Conservation (phyloP, 2,329 filamentous ascomycete species). For the Diplodia seriata region DNA sequence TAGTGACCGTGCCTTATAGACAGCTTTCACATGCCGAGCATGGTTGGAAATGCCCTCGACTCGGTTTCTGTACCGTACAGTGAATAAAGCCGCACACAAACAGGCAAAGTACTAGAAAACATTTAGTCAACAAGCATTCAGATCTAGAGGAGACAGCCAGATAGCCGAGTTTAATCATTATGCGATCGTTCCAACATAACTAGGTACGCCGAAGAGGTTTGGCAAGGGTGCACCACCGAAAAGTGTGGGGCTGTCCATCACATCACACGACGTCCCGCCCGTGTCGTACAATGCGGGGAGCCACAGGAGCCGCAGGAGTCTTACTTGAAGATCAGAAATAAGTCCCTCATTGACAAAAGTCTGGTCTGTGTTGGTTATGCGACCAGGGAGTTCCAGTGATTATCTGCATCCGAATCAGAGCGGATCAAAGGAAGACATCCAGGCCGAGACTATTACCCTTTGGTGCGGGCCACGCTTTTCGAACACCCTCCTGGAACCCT, state of each 20-base stretch:
- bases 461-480: neutral
- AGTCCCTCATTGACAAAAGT: neutral
- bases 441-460: neutral
- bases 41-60: neutral
- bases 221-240: neutral
- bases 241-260: slow-evolving; percentile 3
- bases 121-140: too few species aligned
- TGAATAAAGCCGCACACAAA: too few species aligned
- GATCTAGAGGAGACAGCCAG: too few species aligned
- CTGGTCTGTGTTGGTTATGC: neutral
- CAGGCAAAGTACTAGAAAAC: too few species aligned
- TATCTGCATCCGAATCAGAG: neutral
- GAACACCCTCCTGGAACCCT: too few species aligned
- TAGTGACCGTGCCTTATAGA: neutral
- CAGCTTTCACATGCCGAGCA: neutral
- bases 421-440: neutral
- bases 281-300: slow-evolving; percentile 10
- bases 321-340: neutral
- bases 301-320: slow-evolving; percentile 7
- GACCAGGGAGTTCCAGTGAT: neutral
- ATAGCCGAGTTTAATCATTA: too few species aligned
- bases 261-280: slow-evolving; percentile 16
- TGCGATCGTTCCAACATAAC: too few species aligned
- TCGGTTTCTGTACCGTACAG: too few species aligned
- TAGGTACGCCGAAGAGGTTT: neutral